Conservation (phyloP, 192 early-diverging fungal genomes). For the Physocladia obscura region DNA sequence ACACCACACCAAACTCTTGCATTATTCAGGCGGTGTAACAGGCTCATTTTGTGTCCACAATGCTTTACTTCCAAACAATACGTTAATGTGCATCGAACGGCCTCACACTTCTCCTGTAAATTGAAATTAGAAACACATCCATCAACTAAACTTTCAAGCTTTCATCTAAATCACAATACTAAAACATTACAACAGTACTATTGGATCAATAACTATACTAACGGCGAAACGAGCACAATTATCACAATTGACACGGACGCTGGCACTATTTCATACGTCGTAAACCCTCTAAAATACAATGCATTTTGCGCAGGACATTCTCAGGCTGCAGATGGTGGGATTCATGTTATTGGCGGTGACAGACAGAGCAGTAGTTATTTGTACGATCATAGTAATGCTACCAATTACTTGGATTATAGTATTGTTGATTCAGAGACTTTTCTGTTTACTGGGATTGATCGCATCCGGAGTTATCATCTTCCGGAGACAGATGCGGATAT, state of each 20-base stretch:
- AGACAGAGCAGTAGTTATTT: too few relatives aligned
- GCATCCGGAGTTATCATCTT: background rate
- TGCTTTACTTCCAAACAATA: constrained; percentile 19
- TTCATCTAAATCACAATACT: background rate
- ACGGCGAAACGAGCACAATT: background rate
- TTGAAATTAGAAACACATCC: background rate
- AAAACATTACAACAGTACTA: background rate
- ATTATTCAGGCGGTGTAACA: constrained; percentile 9
- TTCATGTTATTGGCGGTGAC: constrained; percentile 45
- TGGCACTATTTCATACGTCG: background rate
- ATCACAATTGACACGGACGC: background rate
- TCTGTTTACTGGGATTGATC: background rate
- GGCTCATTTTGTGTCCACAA: constrained; percentile 29
- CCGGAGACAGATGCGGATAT: too few relatives aligned
- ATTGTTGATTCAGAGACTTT: background rate
- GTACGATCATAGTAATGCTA: background rate
- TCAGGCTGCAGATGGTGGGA: constrained; percentile 34
- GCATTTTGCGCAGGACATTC: constrained; percentile 32
- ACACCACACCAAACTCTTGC: too few relatives aligned
- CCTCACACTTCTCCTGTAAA: constrained; percentile 30
- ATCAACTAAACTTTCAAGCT: background rate
- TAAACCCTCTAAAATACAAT: constrained; percentile 4
- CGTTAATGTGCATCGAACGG: constrained; percentile 29
- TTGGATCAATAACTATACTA: constrained; percentile 1
- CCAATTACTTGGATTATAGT: background rate